Percentiles rank a stretch among this genome's conserved stretches.
phyloP scores from a whole-genome alignment of 2,329 filamentous ascomycete genomes.

The Talaromyces sp. region DNA sequence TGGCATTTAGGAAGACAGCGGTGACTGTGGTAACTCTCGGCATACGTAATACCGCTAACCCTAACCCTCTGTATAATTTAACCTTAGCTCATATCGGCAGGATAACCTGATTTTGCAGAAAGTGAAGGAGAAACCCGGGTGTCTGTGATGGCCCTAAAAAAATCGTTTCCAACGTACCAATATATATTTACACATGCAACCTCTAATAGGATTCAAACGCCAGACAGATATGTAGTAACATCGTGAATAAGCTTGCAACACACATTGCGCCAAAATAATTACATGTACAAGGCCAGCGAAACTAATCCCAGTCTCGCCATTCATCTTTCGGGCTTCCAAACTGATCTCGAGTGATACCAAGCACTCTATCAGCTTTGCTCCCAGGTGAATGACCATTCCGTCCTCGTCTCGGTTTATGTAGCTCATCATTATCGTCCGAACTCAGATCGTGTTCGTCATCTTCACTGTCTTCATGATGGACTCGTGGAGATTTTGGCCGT shows the following conservation, averaged over 20 bases:
- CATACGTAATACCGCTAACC: neutral
- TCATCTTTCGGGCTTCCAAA: slow-evolving; percentile 30
- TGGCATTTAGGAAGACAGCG: neutral
- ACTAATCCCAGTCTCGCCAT: slow-evolving; percentile 41
- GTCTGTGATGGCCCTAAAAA: too few species aligned
- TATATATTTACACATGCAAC: neutral
- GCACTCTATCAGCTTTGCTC: slow-evolving; percentile 16
- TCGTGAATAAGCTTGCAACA: neutral
- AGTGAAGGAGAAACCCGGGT: neutral
- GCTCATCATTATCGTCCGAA: slow-evolving; percentile 21
- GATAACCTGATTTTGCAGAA: neutral
- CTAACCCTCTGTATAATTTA: neutral
- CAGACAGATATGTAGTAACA: neutral
- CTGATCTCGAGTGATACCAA: slow-evolving; percentile 7
- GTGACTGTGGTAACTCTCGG: neutral
- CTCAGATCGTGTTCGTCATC: slow-evolving; percentile 28
- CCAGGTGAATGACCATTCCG: slow-evolving; percentile 1
- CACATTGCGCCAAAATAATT: neutral
- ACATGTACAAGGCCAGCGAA: neutral
- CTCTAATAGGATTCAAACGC: neutral
- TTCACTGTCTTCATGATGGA: slow-evolving; percentile 34
- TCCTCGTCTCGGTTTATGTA: slow-evolving; percentile 4
- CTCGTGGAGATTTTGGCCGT: slow-evolving; percentile 38
- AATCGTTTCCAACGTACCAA: neutral
- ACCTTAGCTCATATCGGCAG: neutral